Base-by-base conservation (phyloP, 2,329 filamentous ascomycete species). In the Diaporthe sp. region DNA sequence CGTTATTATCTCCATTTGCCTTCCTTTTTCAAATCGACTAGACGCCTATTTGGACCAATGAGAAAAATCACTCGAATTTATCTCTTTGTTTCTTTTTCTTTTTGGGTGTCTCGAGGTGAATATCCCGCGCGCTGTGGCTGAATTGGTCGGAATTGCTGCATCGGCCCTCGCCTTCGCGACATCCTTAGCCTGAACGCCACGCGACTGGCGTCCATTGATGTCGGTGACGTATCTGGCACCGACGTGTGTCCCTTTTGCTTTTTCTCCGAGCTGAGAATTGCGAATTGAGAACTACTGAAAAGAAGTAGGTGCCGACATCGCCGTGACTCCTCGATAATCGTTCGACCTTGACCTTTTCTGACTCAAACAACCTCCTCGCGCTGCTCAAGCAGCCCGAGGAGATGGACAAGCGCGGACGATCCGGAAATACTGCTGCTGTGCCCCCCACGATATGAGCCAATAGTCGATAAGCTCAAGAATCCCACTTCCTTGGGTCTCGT, bases 11-110 rank as follows among this genome's bases (percentile, higher is more conserved):
- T 22, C 33, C 30, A n/a, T 47, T 45, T 57, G 28, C 28, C 54
- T 71, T 71, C 54, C 67, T 71, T 45, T 71, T 71, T 25, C 67
- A n/a, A n/a, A 38, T 54, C 45, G 33, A n/a, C 28, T 47, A 5
- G n/a, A n/a, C 15, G 15, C 8, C 28, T 10, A 25, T 57, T n/a
- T 22, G 9, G 19, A 2, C 67, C 67, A 71, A 71, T 71, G 15
- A 71, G 17, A 71, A 58, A 58, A 71, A 45, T 42, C 30, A 25
- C 19, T 42, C 15, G 67, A 58, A 45, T 70, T 71, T 58, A 55
- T 71, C 50, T 58, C 52, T 45, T 19, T n/a, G 13, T 7, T 15
- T 42, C n/a, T 13, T 15, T 19, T n/a, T 22, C 3, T 15, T 42
- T 35, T 13, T 15, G 25, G 12, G 19, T 33, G 52, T 28, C 35